A percentile compares a stretch with the other conserved stretches of the same genome.
phyloP scores from a whole-genome alignment of 2,329 filamentous ascomycete genomes.

The Alternaria postmessia region DNA sequence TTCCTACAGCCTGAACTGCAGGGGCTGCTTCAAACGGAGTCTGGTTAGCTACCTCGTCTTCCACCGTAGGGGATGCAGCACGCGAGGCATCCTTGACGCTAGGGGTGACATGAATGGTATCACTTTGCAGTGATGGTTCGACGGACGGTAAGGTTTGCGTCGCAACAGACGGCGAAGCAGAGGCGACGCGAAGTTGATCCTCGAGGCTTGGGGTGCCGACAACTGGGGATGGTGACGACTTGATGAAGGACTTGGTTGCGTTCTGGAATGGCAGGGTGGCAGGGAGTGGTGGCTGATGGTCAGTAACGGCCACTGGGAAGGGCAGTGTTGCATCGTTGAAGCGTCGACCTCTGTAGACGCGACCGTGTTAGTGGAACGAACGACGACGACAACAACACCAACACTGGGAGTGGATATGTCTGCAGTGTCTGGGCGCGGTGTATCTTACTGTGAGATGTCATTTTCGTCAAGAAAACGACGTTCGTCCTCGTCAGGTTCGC shows the following conservation, averaged over 20 bases:
- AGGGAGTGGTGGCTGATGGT: slow-evolving; percentile 36
- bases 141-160: slow-evolving; percentile 33
- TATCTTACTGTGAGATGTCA: slow-evolving; percentile 64
- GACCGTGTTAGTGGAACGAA: slow-evolving; percentile 41
- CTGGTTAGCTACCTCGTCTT: slow-evolving; percentile 28
- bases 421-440: slow-evolving; percentile 9
- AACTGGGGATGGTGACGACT: slow-evolving; percentile 34
- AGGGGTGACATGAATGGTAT: slow-evolving; percentile 19
- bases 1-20: slow-evolving; percentile 22
- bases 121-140: slow-evolving; percentile 26
- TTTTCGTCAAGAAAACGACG: slow-evolving; percentile 65
- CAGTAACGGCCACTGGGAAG: slow-evolving; percentile 37
- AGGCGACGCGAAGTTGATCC: slow-evolving; percentile 46
- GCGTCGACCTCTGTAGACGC: slow-evolving; percentile 59
- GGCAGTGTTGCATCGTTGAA: slow-evolving; percentile 66
- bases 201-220: slow-evolving; percentile 37
- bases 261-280: slow-evolving; percentile 36
- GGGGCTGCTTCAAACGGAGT: slow-evolving; percentile 12
- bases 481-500: slow-evolving; percentile 62
- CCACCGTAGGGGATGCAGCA: slow-evolving; percentile 13
- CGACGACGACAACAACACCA: slow-evolving; percentile 30
- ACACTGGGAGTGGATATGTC: slow-evolving; percentile 7
- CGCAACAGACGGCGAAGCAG: slow-evolving; percentile 44
- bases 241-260: slow-evolving; percentile 28
- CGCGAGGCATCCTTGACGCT: slow-evolving; percentile 19